A percentile compares a stretch with the other conserved stretches of the same genome.
Conservation (phyloP, 129 eudicot species). For the Gnaphalium uliginosum region DNA sequence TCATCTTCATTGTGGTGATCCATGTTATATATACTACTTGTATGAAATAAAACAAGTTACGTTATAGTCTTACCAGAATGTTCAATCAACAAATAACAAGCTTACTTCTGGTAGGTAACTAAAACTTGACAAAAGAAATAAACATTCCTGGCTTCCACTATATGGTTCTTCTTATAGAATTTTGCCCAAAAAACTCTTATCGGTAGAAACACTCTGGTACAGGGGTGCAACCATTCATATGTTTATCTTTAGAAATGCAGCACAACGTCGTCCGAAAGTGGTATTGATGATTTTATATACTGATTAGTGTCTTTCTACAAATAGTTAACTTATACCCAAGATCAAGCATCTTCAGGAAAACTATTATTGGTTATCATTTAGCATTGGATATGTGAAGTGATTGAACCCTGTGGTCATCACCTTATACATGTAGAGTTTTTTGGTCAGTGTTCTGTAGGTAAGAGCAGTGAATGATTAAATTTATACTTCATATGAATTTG, state of each 20-base stretch:
- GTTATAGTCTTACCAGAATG: background rate
- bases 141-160: background rate
- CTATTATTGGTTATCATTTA: background rate
- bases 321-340: background rate
- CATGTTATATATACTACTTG: background rate
- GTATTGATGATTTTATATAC: background rate
- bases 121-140: background rate
- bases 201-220: background rate
- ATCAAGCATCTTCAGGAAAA: background rate
- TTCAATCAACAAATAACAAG: background rate
- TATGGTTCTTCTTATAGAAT: background rate
- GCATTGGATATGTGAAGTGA: background rate
- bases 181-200: background rate
- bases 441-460: background rate
- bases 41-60: background rate
- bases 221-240: background rate
- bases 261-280: background rate
- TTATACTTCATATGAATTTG: background rate
- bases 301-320: background rate
- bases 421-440: background rate
- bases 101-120: background rate
- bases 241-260: background rate
- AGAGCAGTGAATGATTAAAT: background rate
- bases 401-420: background rate
- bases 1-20: background rate